Base-by-base conservation (phyloP, 1,284 basidiomycete genomes). In the Pterulicium gracile region DNA sequence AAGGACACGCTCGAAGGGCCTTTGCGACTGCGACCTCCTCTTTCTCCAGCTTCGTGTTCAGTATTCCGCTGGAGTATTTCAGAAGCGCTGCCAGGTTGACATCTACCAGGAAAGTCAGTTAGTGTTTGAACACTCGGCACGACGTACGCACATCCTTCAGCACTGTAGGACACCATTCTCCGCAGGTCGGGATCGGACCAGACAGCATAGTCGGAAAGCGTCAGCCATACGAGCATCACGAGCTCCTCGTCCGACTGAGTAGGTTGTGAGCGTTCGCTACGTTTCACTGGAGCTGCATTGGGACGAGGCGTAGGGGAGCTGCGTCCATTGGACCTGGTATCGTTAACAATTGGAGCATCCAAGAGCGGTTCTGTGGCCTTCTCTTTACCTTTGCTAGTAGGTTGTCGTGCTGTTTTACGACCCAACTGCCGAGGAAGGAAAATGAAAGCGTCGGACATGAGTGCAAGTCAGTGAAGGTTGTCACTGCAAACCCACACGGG, bases 161-260 rank as follows among this genome's bases (percentile, higher is more conserved):
- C 60, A 13, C 64, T 61, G 32, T 59, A 58, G 23, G 75, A 70
- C 4, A 80, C 60, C 19, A 61, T 67, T 43, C 68, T 60, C 14
- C 76, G 64, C 12, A 85, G 55, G 45, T 77, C 74, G 0, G 68
- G 56, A 51, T 82, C 69, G 1, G 59, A 55, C 79, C 79, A 85
- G 3, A 85, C 56, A 4, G 70, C 67, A 58, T 81, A 71, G 54
- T 84, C 74, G 3, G 82, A 81, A n/a, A 86, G 61, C 0, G 81
- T 68, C 3, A 86, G 70, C 14, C 63, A 64, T 22, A 81, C 50
- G 18, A 83, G 62, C 3, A 59, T 56, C 2, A 65, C 66, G 41
- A 72, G 67, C 49, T 80, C 78, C 42, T 69, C 66, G 18, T 72
- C 56, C 4, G 58, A 49, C 51, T 43, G 53, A 55, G 4, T 22